A percentile compares a stretch with the other conserved stretches of the same genome.
phyloP scores from a whole-genome alignment of 2,329 filamentous ascomycete species.

The Neonectria sp. region DNA sequence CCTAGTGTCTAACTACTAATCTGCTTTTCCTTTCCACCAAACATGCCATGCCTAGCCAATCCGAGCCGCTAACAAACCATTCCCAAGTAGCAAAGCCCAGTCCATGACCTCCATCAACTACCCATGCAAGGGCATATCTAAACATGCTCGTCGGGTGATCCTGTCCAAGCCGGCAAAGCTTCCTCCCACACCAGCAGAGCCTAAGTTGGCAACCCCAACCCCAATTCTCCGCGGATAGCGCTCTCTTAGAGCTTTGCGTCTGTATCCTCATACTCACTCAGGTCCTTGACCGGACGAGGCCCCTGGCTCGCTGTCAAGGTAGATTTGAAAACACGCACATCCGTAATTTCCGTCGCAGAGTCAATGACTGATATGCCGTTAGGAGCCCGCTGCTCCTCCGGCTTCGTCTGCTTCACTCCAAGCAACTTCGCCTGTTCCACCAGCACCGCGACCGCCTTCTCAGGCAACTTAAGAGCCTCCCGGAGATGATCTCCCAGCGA shows the following conservation, averaged over 20 bases:
- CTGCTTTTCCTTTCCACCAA: slow-evolving; percentile 22
- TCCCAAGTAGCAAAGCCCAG: slow-evolving; percentile 11
- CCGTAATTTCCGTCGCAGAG: slow-evolving; percentile 74
- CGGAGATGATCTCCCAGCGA: slow-evolving; percentile 26
- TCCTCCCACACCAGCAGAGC: slow-evolving; percentile 21
- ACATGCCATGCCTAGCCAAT: slow-evolving; percentile 27
- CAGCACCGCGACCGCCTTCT: slow-evolving; percentile 20
- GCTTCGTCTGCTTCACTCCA: slow-evolving; percentile 20
- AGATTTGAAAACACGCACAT: slow-evolving; percentile 87
- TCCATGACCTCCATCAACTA: slow-evolving; percentile 23
- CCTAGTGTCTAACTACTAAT: slow-evolving; percentile 13
- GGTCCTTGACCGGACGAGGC: slow-evolving; percentile 78
- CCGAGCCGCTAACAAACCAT: slow-evolving; percentile 9
- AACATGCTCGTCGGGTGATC: slow-evolving; percentile 28
- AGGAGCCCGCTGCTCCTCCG: slow-evolving; percentile 41
- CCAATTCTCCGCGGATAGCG: not conserved
- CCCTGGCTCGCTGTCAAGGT: slow-evolving; percentile 80
- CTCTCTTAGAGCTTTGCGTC: slow-evolving; percentile 79
- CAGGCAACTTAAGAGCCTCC: slow-evolving; percentile 17
- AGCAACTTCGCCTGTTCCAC: slow-evolving; percentile 21
- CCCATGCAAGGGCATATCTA: slow-evolving; percentile 35
- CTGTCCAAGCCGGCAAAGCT: slow-evolving; percentile 19
- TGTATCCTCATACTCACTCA: slow-evolving; percentile 89
- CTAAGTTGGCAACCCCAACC: slow-evolving; percentile 10
- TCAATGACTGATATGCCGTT: slow-evolving; percentile 62